Evolutionary conservation across 208 protist species (phyloP).

Genomic region (Leptomonas pyrrhocoris): DNA sequence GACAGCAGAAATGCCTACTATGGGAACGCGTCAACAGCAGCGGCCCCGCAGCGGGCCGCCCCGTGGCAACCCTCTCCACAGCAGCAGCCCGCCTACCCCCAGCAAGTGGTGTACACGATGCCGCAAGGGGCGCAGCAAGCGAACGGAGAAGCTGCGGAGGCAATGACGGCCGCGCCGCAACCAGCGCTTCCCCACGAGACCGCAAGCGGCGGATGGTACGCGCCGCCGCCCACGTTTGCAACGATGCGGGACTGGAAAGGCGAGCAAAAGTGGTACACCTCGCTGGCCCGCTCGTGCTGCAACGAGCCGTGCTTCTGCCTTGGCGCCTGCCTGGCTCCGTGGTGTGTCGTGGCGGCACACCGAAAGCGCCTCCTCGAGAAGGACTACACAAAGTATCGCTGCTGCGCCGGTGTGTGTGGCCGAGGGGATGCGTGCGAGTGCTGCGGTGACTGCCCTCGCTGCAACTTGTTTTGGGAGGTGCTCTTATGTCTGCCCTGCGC

Average conservation of each 20-base stretch:
- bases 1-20: not conserved
- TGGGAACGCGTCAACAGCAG: not conserved
- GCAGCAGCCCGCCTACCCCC: not conserved
- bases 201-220: conserved; percentile 29
- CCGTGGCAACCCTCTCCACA: not conserved
- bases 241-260: conserved; percentile 45
- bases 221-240: conserved; percentile 28
- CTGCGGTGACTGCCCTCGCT: conserved; percentile 36
- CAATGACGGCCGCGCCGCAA: not conserved
- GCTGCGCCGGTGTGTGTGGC: conserved; percentile 66
- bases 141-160: not conserved
- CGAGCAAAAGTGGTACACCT: conserved; percentile 37
- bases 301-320: conserved; percentile 47
- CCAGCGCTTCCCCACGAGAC: not conserved
- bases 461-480: conserved; percentile 52
- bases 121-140: not conserved
- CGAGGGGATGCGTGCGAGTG: conserved; percentile 26
- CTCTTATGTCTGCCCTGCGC: conserved; percentile 52
- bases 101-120: not conserved
- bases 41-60: not conserved
- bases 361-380: conserved; percentile 51
- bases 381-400: conserved; percentile 57
- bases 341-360: conserved; percentile 59
- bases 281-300: conserved; percentile 36
- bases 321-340: conserved; percentile 52